A percentile compares a stretch with the other conserved stretches of the same genome.
Evolutionary conservation across 306 rosid genomes (phyloP).

Genomic region (Phaseolus lunatus): DNA sequence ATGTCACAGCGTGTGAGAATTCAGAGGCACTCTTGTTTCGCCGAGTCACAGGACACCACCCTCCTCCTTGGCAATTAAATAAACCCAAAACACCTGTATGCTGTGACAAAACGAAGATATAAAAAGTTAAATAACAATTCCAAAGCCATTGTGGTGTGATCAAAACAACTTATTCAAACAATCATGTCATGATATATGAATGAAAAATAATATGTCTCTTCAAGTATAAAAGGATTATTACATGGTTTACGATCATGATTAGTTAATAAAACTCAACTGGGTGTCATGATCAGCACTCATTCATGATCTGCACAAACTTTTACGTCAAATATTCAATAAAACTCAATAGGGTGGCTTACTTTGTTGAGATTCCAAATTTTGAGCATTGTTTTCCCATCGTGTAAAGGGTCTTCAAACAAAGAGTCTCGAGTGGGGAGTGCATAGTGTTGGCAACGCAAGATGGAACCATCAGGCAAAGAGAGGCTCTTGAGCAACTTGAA

Average conservation of each 20-base stretch:
- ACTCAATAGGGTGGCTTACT: constrained; percentile 45
- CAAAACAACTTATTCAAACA: no score
- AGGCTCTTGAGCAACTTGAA: constrained; percentile 66
- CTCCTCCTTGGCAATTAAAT: constrained; percentile 89
- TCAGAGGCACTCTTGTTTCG: constrained; percentile 59
- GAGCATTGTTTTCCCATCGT: constrained; percentile 83
- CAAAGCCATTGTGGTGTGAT: background rate
- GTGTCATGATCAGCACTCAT: no score
- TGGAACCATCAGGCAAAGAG: constrained; percentile 69
- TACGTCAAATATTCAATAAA: no score
- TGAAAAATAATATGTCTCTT: no score
- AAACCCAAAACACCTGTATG: constrained; percentile 67
- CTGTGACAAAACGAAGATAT: constrained; percentile 40
- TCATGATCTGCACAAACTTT: no score
- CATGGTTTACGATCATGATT: no score
- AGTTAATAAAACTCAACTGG: no score
- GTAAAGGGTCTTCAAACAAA: constrained; percentile 74
- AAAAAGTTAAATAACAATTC: background rate
- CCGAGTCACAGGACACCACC: constrained; percentile 72
- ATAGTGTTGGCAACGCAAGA: constrained; percentile 68
- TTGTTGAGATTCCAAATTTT: constrained; percentile 87
- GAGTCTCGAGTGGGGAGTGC: constrained; percentile 80
- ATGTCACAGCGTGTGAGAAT: constrained; percentile 52
- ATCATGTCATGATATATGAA: no score
- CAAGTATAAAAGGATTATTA: no score